Percentiles rank a stretch among this genome's conserved stretches.
phyloP scores from a whole-genome alignment of 352 stramenopile genomes.

The Globisporangium parvum region DNA sequence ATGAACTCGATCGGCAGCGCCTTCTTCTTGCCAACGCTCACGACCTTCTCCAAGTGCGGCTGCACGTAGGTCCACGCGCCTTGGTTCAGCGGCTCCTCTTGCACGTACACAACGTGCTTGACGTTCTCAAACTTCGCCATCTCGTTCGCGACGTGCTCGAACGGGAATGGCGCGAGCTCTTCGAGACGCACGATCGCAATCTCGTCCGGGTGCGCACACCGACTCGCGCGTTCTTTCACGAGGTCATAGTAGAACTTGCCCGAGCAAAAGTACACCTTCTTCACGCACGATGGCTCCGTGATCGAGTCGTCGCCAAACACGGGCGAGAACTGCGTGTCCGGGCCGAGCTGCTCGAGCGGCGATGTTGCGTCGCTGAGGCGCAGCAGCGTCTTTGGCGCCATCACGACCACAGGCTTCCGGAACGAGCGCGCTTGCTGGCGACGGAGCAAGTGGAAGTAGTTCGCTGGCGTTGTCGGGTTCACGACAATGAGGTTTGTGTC shows the following conservation, averaged over 20 bases:
- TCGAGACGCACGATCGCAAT: slow-evolving; percentile 74
- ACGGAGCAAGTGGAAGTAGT: slow-evolving; percentile 96
- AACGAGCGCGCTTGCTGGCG: slow-evolving; percentile 80
- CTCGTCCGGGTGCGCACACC: slow-evolving; percentile 32
- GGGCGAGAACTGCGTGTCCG: slow-evolving; percentile 53
- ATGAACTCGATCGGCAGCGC: slow-evolving; percentile 63
- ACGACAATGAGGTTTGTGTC: slow-evolving; percentile 84
- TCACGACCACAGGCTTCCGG: slow-evolving; percentile 70
- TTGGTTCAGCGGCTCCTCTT: slow-evolving; percentile 82
- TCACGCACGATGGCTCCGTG: slow-evolving; percentile 39
- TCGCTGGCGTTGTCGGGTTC: slow-evolving; percentile 87
- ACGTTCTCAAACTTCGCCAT: slow-evolving; percentile 53
- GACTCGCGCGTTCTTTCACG: slow-evolving; percentile 49
- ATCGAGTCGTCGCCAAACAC: slow-evolving; percentile 57
- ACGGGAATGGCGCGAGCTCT: slow-evolving; percentile 84
- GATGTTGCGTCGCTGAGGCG: slow-evolving; percentile 65
- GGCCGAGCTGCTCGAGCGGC: slow-evolving; percentile 50
- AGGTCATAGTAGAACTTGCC: slow-evolving; percentile 87
- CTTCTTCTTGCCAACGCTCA: slow-evolving; percentile 22
- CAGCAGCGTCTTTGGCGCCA: slow-evolving; percentile 77
- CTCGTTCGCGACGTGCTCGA: slow-evolving; percentile 52
- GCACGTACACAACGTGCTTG: slow-evolving; percentile 70
- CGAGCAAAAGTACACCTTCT: slow-evolving; percentile 72
- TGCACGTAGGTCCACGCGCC: slow-evolving; percentile 69
- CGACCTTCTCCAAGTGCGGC: slow-evolving; percentile 66